Percentiles rank a stretch among this genome's conserved stretches.
Evolutionary conservation across 352 stramenopile species (phyloP).

Genomic region (Thraustochytrium striatum): DNA sequence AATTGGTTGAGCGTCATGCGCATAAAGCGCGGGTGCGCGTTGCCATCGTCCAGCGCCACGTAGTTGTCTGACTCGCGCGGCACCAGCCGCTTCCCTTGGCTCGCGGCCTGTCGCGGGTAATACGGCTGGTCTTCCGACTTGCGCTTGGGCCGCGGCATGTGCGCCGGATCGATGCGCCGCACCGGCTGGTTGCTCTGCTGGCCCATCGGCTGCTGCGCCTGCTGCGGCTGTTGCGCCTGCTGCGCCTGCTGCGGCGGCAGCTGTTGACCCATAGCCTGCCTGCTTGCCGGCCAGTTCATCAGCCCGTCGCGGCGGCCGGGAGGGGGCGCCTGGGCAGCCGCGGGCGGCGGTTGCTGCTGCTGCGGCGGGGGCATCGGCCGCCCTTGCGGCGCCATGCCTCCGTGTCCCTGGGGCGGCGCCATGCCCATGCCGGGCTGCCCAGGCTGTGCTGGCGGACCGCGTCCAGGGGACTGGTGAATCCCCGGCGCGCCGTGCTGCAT

Average conservation of each 20-base stretch:
- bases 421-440: neutral
- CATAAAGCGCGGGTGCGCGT: slow-evolving; percentile 79
- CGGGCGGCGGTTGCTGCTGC: slow-evolving; percentile 7
- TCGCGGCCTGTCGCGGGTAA: slow-evolving; percentile 62
- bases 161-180: slow-evolving; percentile 75
- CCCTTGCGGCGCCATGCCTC: neutral
- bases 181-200: slow-evolving; percentile 54
- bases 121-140: slow-evolving; percentile 2
- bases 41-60: slow-evolving; percentile 61
- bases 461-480: neutral
- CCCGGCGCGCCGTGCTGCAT: neutral
- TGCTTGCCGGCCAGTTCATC: neutral
- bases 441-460: neutral
- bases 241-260: no score
- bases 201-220: no score
- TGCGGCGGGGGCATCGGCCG: no score
- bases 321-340: neutral
- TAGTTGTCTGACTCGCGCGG: slow-evolving; percentile 28
- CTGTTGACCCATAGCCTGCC: neutral
- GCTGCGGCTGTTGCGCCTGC: no score
- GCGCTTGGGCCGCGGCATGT: slow-evolving; percentile 71
- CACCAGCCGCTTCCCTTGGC: slow-evolving; percentile 4
- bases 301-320: neutral
- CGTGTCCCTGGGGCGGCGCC: neutral
- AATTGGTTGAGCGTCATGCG: slow-evolving; percentile 76